Conservation (phyloP, 1,284 basidiomycete genomes). For the Ganoderma sinense region DNA sequence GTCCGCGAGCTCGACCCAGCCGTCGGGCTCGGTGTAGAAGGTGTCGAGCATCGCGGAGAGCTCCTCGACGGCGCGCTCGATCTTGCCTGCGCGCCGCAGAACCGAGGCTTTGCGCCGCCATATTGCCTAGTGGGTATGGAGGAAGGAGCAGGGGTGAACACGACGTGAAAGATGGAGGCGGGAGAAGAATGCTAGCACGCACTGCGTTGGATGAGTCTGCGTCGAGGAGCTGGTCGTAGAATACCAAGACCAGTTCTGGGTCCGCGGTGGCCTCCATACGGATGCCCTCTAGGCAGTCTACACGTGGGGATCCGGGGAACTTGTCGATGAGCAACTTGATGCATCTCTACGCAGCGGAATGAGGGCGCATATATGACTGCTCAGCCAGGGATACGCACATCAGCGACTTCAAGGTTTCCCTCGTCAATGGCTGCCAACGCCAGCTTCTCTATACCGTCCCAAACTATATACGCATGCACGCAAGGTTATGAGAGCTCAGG, state of each 20-base stretch:
- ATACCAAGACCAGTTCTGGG: conserved; percentile 67
- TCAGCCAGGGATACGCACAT: conserved; percentile 60
- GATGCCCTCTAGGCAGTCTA: conserved; percentile 86
- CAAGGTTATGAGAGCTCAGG: background rate
- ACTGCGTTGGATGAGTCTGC: conserved; percentile 83
- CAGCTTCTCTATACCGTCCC: conserved; percentile 91
- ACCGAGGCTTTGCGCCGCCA: conserved; percentile 89
- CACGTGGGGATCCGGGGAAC: conserved; percentile 87
- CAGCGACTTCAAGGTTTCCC: conserved; percentile 81
- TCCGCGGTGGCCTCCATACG: conserved; percentile 81
- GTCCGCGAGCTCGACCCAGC: conserved; percentile 93
- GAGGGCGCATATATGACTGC: conserved; percentile 22
- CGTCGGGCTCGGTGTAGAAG: conserved; percentile 92
- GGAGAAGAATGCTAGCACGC: conserved; percentile 39
- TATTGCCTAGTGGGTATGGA: conserved; percentile 57
- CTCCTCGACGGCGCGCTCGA: conserved; percentile 75
- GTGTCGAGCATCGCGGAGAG: conserved; percentile 88
- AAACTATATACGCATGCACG: conserved; percentile 55
- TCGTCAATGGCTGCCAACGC: conserved; percentile 88
- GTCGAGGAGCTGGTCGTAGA: conserved; percentile 74
- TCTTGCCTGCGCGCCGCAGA: conserved; percentile 63
- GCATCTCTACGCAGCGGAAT: conserved; percentile 56
- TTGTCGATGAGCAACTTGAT: conserved; percentile 70
- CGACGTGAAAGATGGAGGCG: background rate
- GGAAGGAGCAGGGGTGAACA: background rate